Evolutionary conservation across 2,329 filamentous ascomycete genomes (phyloP), one percentile per base, ranked within the genome.

Genomic region (Microcyclospora pomicola): DNA sequence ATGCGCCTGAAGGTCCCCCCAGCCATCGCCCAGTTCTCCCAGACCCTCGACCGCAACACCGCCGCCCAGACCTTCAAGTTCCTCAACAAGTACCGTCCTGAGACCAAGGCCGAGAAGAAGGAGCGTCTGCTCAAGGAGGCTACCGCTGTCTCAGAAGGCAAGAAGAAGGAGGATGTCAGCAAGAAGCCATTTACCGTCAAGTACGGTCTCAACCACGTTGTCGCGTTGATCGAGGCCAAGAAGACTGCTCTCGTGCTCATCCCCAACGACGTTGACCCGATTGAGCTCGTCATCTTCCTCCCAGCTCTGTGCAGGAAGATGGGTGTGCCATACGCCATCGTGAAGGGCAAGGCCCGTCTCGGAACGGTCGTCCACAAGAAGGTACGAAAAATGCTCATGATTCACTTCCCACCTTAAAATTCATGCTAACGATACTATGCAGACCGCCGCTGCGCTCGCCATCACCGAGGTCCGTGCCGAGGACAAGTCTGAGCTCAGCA

Each of bases 111-210:
- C 58, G 88, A 96, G 81, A 98, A 98, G 85, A 98, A 96, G 80
- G 92, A 98, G 75, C 86, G 91, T 71, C 76, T 98, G 52, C 78
- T 83, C 66, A 86, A 94, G 77, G 91, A 98, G 78, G 91, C 92
- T 51, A 94, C 87, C 58, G 92, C 91, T 60, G 78, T 98, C 66
- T 80, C 86, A 66, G 87, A 96, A 69, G 91, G 92, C 68, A 95
- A 96, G 83, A 98, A 96, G 83, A 96, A 96, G 83, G 92, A 98
- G 77, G 87, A 94, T 60, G 88, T 93, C 65, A 84, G 77, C 82
- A 96, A 96, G 85, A 98, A 98, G 83, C 91, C 91, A 61, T 98
- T 95, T 72, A 72, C 82, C 53, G 87, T 91, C 77, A 98, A 98
- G 81, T 98, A 95, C 71, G 91, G 91, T 73, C 80, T 98, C 60